Conservation (phyloP, 306 rosid species). For the Sicyos edulis region DNA sequence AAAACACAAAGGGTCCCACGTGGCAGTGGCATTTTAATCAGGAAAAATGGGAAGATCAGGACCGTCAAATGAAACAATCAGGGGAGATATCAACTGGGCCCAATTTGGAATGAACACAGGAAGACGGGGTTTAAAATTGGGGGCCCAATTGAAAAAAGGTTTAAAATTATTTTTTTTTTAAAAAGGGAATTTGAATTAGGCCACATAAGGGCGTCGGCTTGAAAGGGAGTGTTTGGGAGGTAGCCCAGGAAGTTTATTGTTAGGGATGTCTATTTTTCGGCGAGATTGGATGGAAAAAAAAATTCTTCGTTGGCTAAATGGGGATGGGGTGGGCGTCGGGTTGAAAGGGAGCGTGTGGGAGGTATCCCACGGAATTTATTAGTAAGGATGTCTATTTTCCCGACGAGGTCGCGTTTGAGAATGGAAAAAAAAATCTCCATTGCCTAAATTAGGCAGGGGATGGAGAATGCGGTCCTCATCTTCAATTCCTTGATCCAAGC, state of each 20-base stretch:
- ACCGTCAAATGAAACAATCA: constrained; percentile 5
- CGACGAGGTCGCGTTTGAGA: too few species aligned
- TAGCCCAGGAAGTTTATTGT: neutral
- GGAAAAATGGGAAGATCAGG: neutral
- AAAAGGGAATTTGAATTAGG: neutral
- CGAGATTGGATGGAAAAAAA: too few species aligned
- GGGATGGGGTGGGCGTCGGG: too few species aligned
- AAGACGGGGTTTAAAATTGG: neutral
- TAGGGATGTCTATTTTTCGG: too few species aligned
- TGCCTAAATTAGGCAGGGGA: too few species aligned
- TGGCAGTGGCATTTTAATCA: neutral
- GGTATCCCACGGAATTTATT: too few species aligned
- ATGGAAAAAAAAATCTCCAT: too few species aligned
- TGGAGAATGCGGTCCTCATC: too few species aligned
- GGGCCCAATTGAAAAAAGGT: constrained; percentile 11
- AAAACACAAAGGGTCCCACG: neutral
- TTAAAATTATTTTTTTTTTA: neutral
- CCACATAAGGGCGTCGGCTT: neutral
- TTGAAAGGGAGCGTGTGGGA: too few species aligned
- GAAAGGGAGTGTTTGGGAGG: constrained; percentile 6
- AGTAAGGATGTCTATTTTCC: too few species aligned
- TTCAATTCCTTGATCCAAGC: too few species aligned
- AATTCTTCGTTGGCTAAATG: too few species aligned
- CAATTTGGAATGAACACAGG: constrained; percentile 2
- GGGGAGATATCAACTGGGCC: neutral